Percentiles rank a stretch among this genome's conserved stretches.
Evolutionary conservation across 106 monocot species (phyloP).

Genomic region (Dendrobium chrysotoxum): DNA sequence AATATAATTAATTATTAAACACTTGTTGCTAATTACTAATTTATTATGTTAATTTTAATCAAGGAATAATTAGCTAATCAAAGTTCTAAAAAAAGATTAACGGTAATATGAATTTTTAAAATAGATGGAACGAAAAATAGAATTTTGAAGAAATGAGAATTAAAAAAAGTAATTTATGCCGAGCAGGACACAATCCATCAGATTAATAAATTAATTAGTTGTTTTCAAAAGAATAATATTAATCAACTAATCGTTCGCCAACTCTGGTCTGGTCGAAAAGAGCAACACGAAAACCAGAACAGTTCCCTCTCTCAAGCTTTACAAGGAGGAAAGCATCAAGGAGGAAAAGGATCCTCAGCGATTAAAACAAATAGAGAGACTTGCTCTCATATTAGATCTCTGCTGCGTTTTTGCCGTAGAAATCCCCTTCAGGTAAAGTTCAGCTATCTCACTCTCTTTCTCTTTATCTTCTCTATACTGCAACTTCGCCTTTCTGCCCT

Average conservation of each 20-base stretch:
- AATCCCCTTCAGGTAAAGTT: not conserved
- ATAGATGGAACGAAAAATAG: no score
- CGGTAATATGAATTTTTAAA: no score
- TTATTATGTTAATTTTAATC: no score
- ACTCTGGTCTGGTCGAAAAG: not conserved
- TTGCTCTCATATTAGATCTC: not conserved
- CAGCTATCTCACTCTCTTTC: not conserved
- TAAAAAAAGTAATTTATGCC: no score
- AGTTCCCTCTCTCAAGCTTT: not conserved
- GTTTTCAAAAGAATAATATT: not conserved
- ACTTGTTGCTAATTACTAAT: no score
- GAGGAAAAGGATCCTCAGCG: not conserved
- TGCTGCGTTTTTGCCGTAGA: not conserved
- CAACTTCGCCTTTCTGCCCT: not conserved
- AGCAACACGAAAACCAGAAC: not conserved
- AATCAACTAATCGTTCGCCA: not conserved
- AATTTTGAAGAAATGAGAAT: no score
- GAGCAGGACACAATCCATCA: no score
- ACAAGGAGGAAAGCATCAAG: not conserved
- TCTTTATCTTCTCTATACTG: not conserved
- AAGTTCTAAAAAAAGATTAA: no score
- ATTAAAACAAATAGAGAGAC: no score
- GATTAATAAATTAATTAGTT: no score
- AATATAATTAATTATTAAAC: no score
- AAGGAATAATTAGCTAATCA: no score